phyloP scores from a whole-genome alignment of 169 alveolate species.

The Plasmodium inui region DNA sequence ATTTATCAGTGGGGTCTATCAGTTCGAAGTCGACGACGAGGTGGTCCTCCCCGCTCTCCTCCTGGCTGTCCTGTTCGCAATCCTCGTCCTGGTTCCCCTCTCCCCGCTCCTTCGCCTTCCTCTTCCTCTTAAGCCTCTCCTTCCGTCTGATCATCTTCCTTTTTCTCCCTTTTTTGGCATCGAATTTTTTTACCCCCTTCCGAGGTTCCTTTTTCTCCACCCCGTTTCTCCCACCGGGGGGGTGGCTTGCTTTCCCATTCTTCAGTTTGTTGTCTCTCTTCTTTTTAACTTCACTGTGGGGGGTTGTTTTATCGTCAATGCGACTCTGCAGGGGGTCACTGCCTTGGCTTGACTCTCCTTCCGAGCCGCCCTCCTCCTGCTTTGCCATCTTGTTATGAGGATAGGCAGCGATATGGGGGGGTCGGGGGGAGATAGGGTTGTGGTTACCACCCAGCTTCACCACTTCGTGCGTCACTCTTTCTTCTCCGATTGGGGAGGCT shows the following conservation, averaged over 20 bases:
- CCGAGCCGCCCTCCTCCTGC: not conserved
- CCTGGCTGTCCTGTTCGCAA: not conserved
- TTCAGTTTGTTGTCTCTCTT: not conserved
- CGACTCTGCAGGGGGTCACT: not conserved
- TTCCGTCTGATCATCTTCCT: not conserved
- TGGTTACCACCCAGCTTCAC: not conserved
- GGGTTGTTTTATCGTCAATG: not conserved
- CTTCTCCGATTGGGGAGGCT: not conserved
- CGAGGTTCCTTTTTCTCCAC: not conserved
- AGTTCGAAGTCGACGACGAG: conserved; percentile 43
- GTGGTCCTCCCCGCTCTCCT: conserved; percentile 5
- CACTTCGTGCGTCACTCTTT: not conserved
- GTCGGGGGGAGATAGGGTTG: not conserved
- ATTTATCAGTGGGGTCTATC: conserved; percentile 46
- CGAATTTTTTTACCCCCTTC: not conserved
- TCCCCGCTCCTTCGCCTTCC: not conserved
- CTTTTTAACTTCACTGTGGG: not conserved
- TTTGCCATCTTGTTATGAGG: not conserved
- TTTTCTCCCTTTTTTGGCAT: not conserved
- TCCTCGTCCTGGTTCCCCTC: not conserved
- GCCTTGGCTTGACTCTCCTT: not conserved
- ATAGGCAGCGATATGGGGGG: not conserved
- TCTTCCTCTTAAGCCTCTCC: not conserved
- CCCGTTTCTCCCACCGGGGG: not conserved
- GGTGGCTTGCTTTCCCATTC: not conserved